A percentile compares a stretch with the other conserved stretches of the same genome.
phyloP scores from a whole-genome alignment of 805 yeast species.

The Saccharomycopsis sp. region DNA sequence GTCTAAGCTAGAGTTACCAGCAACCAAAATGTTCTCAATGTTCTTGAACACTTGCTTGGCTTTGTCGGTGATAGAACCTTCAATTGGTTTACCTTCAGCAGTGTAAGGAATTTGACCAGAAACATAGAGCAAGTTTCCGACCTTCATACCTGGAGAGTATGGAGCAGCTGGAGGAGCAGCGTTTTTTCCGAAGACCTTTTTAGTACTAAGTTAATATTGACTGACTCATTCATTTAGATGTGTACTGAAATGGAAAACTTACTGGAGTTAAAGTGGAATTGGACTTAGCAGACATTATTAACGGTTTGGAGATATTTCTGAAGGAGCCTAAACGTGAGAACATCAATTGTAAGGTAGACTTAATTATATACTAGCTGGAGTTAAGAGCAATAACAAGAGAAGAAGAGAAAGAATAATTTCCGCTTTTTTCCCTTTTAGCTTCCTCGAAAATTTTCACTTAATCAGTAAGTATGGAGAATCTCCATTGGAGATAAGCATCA shows the following conservation, averaged over 20 bases:
- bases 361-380: background rate
- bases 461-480: background rate
- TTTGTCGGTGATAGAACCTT: conserved; percentile 69
- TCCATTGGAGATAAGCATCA: background rate
- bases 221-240: background rate
- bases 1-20: conserved; percentile 76
- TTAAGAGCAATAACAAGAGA: background rate
- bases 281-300: conserved; percentile 25
- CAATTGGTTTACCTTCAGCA: conserved; percentile 70
- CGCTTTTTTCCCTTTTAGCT: background rate
- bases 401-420: background rate
- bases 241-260: conserved; percentile 17
- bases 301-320: conserved; percentile 12
- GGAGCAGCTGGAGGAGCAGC: conserved; percentile 98
- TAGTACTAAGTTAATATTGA: background rate
- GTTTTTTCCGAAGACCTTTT: conserved; percentile 53
- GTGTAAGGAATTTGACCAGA: conserved; percentile 95
- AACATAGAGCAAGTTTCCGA: conserved; percentile 79
- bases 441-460: background rate
- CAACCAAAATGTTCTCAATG: conserved; percentile 67
- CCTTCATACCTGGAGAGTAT: conserved; percentile 93
- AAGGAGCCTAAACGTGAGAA: background rate
- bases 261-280: conserved; percentile 34
- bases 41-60: conserved; percentile 70
- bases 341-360: background rate